Evolutionary conservation across 2,329 filamentous ascomycete genomes (phyloP).

Genomic region (Colletotrichum tanaceti): DNA sequence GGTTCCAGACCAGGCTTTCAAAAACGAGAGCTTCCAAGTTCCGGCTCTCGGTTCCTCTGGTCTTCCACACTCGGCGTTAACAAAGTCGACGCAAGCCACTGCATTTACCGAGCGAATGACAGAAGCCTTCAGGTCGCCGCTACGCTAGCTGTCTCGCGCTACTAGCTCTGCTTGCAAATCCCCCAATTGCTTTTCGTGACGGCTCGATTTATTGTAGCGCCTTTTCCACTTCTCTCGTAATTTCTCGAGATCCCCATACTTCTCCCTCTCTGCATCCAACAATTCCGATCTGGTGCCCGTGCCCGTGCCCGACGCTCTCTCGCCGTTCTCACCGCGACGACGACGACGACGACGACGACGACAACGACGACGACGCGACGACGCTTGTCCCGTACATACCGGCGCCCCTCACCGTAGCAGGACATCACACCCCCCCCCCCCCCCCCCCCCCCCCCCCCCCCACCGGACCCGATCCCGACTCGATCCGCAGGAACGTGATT

Average conservation of each 20-base stretch:
- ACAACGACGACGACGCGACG: background rate
- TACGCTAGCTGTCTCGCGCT: constrained; percentile 26
- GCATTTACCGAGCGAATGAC: constrained; percentile 34
- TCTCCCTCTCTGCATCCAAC: background rate
- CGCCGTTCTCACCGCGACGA: background rate
- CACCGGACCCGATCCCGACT: background rate
- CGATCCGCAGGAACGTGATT: constrained; percentile 3
- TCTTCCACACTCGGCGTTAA: constrained; percentile 30
- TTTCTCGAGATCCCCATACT: background rate
- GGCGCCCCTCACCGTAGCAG: background rate
- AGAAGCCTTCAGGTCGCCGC: constrained; percentile 25
- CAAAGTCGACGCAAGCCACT: constrained; percentile 32
- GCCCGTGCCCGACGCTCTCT: background rate
- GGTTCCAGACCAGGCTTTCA: constrained; percentile 19
- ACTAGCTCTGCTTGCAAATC: constrained; percentile 30
- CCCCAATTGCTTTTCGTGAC: constrained; percentile 11
- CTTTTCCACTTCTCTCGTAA: constrained; percentile 10
- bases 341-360: constrained; percentile 6
- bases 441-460: background rate
- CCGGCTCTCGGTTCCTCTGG: constrained; percentile 16
- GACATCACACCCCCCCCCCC: background rate
- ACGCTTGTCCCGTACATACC: background rate
- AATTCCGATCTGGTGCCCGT: background rate
- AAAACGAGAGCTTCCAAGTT: constrained; percentile 27
- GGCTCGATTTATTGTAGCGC: constrained; percentile 3